Base-by-base conservation (phyloP, 805 yeast genomes). In the Saccharomycopsis microspora region DNA sequence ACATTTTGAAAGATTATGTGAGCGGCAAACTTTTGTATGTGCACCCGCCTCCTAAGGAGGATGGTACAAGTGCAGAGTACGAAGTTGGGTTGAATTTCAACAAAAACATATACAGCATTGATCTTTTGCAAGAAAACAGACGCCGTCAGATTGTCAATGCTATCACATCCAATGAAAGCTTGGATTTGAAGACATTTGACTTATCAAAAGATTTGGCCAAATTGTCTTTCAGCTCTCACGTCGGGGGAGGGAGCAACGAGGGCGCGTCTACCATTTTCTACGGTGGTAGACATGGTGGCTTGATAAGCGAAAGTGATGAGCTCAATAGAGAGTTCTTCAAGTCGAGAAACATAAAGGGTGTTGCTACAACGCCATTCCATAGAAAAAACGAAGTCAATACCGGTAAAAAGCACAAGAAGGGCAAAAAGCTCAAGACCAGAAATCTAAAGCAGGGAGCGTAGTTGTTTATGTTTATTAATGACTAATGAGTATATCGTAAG, bases 1-100 rank as follows among this genome's bases (percentile, higher is more conserved):
- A 85, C 56, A 77, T 93, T 46, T 72, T 93, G 61, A 93, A 93
- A 65, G 99, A 93, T 64, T 93, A 88, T 58, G 97, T 94, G 31
- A 85, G 77, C 63, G 98, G 97, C 55, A 89, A 87, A 63, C 69
- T 93, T 49, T 68, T 87, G 43, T 89, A 74, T 60, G 81, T 85
- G 39, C 81, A 79, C 54, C 96, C 97, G 10, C 98, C 98, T 38
- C 97, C 97, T 46, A 68, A 68, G 42, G 78, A 68, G 3, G 81
- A 76, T 45, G 82, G 78, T 9, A 70, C 78, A 3, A 74, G 73
- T 40, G 63, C 66, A 42, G 59, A 71, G 1, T 65, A 66, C 19
- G 80, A 77, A 57, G 82, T 78, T 51, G 66, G 75, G 51, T 65
- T 70, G 32, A 71, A 72, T 42, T 93, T 88, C 67, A 93, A 93